Percentiles rank a stretch among this genome's conserved stretches.
phyloP scores from a whole-genome alignment of 306 rosid genomes.

The Sechiopsis laciniata region DNA sequence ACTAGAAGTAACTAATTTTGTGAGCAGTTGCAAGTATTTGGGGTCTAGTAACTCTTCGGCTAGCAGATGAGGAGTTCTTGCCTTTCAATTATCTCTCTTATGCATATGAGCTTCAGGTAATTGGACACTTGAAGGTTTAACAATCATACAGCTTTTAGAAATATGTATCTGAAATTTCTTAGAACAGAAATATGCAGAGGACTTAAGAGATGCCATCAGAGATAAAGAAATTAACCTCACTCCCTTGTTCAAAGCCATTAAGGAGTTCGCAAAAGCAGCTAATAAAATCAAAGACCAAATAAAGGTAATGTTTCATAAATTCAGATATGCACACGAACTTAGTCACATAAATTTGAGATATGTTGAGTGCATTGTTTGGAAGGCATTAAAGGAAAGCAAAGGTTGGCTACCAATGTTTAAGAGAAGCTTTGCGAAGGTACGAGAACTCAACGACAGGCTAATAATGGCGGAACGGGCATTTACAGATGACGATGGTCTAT shows the following conservation, averaged over 20 bases:
- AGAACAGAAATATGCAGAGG: slow-evolving; percentile 36
- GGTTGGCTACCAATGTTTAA: slow-evolving; percentile 41
- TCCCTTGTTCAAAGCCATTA: slow-evolving; percentile 49
- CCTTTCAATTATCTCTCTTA: slow-evolving; percentile 56
- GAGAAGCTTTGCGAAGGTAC: slow-evolving; percentile 37
- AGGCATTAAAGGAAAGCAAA: slow-evolving; percentile 43
- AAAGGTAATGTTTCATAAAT: slow-evolving; percentile 34
- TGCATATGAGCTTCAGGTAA: slow-evolving; percentile 51
- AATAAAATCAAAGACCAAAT: slow-evolving; percentile 36
- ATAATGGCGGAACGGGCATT: slow-evolving; percentile 75
- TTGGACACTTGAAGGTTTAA: slow-evolving; percentile 12
- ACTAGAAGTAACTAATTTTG: not conserved
- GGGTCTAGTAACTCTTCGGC: slow-evolving; percentile 70
- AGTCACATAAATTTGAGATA: not conserved
- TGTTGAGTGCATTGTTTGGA: slow-evolving; percentile 5
- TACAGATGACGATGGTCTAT: slow-evolving; percentile 63
- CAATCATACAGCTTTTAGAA: not conserved
- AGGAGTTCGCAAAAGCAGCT: slow-evolving; percentile 52
- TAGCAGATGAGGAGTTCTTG: slow-evolving; percentile 56
- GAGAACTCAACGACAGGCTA: slow-evolving; percentile 61
- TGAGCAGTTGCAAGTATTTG: slow-evolving; percentile 61
- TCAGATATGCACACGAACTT: not conserved
- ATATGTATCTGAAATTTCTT: slow-evolving; percentile 21
- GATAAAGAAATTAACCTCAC: slow-evolving; percentile 39
- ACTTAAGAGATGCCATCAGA: slow-evolving; percentile 35